phyloP scores from a whole-genome alignment of 495 filamentous ascomycete genomes.

The Lasiosphaeriaceae sp. region DNA sequence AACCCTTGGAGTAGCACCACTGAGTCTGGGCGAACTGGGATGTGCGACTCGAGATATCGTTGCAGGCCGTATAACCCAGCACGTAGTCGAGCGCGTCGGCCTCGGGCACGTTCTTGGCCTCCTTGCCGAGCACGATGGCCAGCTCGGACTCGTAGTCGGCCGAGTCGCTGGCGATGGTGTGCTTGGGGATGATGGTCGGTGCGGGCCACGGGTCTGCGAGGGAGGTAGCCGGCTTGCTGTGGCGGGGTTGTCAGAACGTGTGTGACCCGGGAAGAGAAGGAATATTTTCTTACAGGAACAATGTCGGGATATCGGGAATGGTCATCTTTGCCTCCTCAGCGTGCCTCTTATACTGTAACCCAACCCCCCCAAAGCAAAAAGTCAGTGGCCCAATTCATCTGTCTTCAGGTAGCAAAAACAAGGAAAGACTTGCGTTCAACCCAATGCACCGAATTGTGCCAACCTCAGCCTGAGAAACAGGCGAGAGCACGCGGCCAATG shows the following conservation, averaged over 20 bases:
- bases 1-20: constrained; percentile 47
- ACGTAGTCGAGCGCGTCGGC: constrained; percentile 43
- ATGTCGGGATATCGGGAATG: constrained; percentile 39
- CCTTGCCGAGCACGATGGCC: constrained; percentile 44
- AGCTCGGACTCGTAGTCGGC: constrained; percentile 47
- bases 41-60: constrained; percentile 42
- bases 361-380: no score
- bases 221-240: constrained; percentile 38
- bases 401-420: no score
- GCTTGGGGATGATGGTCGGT: constrained; percentile 46
- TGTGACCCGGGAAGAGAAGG: background rate
- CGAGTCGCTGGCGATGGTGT: constrained; percentile 35
- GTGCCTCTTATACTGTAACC: constrained; percentile 46
- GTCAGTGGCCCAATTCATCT: no score
- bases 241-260: background rate
- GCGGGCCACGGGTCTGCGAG: constrained; percentile 40
- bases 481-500: constrained; percentile 53
- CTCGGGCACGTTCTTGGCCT: constrained; percentile 44
- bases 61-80: constrained; percentile 44
- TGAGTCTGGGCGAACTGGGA: constrained; percentile 44
- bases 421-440: constrained; percentile 36
- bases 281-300: constrained; percentile 37
- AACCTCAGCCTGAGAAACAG: constrained; percentile 45
- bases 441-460: constrained; percentile 45
- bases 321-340: constrained; percentile 43